Evolutionary conservation across 1,284 basidiomycete genomes (phyloP).

Genomic region (Pseudozyma sp.): DNA sequence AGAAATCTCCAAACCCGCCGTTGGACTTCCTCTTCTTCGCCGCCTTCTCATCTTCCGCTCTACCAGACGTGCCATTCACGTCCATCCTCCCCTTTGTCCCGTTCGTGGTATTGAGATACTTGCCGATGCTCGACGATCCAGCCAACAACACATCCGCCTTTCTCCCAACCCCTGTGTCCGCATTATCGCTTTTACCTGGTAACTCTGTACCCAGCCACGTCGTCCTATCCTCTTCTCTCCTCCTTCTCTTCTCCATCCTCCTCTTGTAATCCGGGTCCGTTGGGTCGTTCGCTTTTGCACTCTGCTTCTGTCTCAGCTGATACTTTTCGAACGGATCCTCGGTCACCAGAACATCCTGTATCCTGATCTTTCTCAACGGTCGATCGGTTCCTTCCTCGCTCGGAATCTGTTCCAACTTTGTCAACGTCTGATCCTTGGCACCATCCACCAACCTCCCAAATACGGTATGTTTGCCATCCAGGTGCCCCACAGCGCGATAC

Average conservation of each 20-base stretch:
- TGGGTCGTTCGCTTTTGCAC: conserved; percentile 39
- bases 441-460: conserved; percentile 94
- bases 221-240: conserved; percentile 61
- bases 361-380: conserved; percentile 83
- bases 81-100: not conserved
- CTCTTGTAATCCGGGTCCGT: conserved; percentile 43
- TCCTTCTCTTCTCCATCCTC: conserved; percentile 55
- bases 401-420: conserved; percentile 83
- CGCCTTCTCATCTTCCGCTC: not conserved
- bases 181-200: not conserved
- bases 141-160: conserved; percentile 3
- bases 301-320: conserved; percentile 32
- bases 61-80: not conserved
- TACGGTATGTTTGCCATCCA: conserved; percentile 84
- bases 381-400: conserved; percentile 85
- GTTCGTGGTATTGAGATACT: conserved; percentile 19
- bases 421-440: conserved; percentile 79
- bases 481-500: conserved; percentile 75
- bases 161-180: not conserved
- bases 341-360: conserved; percentile 52
- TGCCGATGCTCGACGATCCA: conserved; percentile 22
- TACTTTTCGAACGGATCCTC: conserved; percentile 64
- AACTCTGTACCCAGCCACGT: conserved; percentile 61
- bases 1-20: conserved; percentile 61
- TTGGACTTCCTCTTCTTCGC: conserved; percentile 24